Evolutionary conservation across 2,329 filamentous ascomycete genomes (phyloP), one percentile per base, ranked within the genome.

Genomic region (Fusarium lyarnte): DNA sequence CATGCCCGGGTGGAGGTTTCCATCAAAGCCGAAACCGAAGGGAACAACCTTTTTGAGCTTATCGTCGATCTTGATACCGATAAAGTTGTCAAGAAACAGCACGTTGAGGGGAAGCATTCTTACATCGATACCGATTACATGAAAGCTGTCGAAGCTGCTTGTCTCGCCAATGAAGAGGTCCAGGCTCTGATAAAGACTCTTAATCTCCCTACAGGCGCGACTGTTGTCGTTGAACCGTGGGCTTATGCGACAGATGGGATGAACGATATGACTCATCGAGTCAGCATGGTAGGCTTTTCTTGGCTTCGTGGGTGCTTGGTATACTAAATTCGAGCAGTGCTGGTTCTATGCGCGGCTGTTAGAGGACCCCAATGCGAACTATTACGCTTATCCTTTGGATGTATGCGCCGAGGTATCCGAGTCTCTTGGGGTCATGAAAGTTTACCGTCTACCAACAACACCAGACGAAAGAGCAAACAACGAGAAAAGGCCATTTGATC

Each of bases 311-410:
- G 1, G 13, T 4, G 11, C 17, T 5, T 19, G 1, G 3, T 14
- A 17, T 38, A 8, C 25, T 65, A 27, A 63, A 9, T 1, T 1
- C 1, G 2, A n/a, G 2, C 14, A 77, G 76, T 78, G 76, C 0
- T 78, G 76, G 76, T 78, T 78, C 38, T 78, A 78, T 11, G 51
- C 66, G 3, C 75, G 82, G 8, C 70, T 87, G 0, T 58, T 79
- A 0, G 77, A 82, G 1, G 80, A 86, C 36, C 76, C 78, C 0
- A 86, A 89, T 61, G 84, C 86, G 7, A 89, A 89, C 67, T 85
- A 85, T 71, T 89, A 89, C 63, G 87, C 87, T 8, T 89, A 88
- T 59, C 87, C 87, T 0, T 80, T 89, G 4, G 84, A 87, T 49
- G 73, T 89, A 6, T 85, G 84, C 58, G 85, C 84, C 16, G 85